Percentiles rank a stretch among this genome's conserved stretches.
Conservation (phyloP, 1,284 basidiomycete genomes). For the Ganoderma boninense region DNA sequence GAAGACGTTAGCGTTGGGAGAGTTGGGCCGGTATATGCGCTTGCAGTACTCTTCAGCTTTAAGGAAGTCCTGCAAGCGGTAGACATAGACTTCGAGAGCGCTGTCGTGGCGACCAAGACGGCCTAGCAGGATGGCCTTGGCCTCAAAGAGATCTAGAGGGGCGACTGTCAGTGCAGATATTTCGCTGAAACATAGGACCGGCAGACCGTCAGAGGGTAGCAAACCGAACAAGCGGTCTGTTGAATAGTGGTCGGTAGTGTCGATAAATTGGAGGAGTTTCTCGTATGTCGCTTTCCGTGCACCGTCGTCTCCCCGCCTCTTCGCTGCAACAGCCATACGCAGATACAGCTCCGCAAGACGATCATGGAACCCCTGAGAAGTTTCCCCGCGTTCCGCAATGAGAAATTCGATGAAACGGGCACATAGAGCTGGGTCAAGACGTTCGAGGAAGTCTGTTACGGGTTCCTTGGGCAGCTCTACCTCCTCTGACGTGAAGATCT, state of each 20-base stretch:
- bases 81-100: slow-evolving; percentile 93
- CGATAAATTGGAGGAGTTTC: slow-evolving; percentile 83
- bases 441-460: slow-evolving; percentile 84
- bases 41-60: slow-evolving; percentile 97
- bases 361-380: slow-evolving; percentile 80
- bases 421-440: slow-evolving; percentile 72
- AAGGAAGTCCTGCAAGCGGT: slow-evolving; percentile 80
- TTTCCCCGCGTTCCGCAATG: slow-evolving; percentile 79
- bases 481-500: slow-evolving; percentile 97
- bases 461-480: slow-evolving; percentile 83
- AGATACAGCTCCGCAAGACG: slow-evolving; percentile 90
- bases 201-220: slow-evolving; percentile 77
- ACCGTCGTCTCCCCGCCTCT: slow-evolving; percentile 65
- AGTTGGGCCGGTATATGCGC: slow-evolving; percentile 71
- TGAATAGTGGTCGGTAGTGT: slow-evolving; percentile 75
- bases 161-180: background rate
- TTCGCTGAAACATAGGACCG: background rate
- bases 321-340: slow-evolving; percentile 63
- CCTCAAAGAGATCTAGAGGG: slow-evolving; percentile 76
- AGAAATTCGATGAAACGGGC: slow-evolving; percentile 89
- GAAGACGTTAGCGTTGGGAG: slow-evolving; percentile 75
- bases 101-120: slow-evolving; percentile 91
- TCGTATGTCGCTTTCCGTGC: slow-evolving; percentile 60
- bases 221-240: slow-evolving; percentile 83
- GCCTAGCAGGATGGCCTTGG: slow-evolving; percentile 90